Percentiles rank a stretch among this genome's conserved stretches.
Conservation (phyloP, 345 rosid species). For the Euphorbia peplus region DNA sequence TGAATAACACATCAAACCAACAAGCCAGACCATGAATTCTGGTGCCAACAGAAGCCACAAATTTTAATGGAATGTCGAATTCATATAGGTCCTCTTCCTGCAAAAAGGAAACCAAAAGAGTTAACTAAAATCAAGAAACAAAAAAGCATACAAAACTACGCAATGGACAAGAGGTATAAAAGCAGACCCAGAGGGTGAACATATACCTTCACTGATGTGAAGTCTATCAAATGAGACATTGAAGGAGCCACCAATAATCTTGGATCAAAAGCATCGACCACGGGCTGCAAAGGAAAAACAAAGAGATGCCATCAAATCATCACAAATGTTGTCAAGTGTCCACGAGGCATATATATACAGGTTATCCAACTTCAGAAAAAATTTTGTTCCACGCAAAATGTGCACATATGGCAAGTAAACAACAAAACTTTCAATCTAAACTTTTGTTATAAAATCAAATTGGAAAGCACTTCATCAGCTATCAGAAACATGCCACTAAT, state of each 20-base stretch:
- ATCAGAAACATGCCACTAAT: background rate
- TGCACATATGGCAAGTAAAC: background rate
- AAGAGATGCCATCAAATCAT: background rate
- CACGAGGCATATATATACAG: background rate
- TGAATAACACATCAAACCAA: conserved; percentile 93
- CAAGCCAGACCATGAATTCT: conserved; percentile 96
- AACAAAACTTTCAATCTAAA: background rate
- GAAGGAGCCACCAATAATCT: conserved; percentile 89
- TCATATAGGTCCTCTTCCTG: conserved; percentile 94
- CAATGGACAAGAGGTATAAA: too few relatives aligned
- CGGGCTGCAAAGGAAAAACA: conserved; percentile 58
- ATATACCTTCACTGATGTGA: conserved; percentile 71
- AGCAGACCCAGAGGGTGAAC: too few relatives aligned
- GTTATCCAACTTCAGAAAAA: too few relatives aligned
- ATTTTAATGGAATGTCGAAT: conserved; percentile 84
- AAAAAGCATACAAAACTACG: background rate
- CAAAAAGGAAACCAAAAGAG: conserved; percentile 15
- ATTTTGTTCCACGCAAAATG: background rate
- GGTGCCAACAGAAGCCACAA: conserved; percentile 75
- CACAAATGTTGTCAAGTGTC: background rate
- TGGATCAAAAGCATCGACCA: conserved; percentile 99
- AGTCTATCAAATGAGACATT: conserved; percentile 60
- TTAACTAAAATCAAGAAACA: conserved; percentile 3
- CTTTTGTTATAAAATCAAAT: background rate
- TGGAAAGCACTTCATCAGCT: background rate